A percentile compares a stretch with the other conserved stretches of the same genome.
These are phyloP conservation scores for Leishmania braziliensis DNA, from an alignment of 208 protist species.

Conservation along the genomic window DNA sequence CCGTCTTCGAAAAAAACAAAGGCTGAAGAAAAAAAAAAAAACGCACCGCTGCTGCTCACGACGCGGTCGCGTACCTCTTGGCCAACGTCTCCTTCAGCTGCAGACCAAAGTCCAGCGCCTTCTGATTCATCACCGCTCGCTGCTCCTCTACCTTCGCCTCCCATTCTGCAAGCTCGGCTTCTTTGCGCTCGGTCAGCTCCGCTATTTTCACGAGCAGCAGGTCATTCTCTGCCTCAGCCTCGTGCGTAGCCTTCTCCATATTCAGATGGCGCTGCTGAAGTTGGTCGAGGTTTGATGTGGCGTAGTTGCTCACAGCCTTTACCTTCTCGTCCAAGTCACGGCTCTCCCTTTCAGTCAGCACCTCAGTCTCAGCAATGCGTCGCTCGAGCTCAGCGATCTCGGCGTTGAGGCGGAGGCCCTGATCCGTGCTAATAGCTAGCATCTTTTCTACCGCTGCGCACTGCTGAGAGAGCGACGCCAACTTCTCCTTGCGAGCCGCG, in stretches of 20 bases:
- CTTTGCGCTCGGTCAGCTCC: conserved; percentile 51
- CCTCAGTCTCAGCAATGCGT: conserved; percentile 57
- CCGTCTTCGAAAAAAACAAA: not conserved
- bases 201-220: conserved; percentile 56
- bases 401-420: conserved; percentile 50
- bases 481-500: conserved; percentile 61
- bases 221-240: conserved; percentile 75
- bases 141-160: conserved; percentile 82
- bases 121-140: conserved; percentile 84
- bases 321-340: conserved; percentile 58
- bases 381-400: conserved; percentile 61
- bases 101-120: conserved; percentile 88
- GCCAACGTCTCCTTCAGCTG: conserved; percentile 80
- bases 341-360: conserved; percentile 61
- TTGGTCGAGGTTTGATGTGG: conserved; percentile 79
- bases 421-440: conserved; percentile 79
- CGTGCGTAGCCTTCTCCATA: conserved; percentile 65
- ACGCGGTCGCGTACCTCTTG: conserved; percentile 8
- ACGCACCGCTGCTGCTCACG: not conserved
- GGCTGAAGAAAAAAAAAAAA: not conserved
- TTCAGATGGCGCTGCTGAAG: conserved; percentile 72
- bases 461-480: conserved; percentile 57
- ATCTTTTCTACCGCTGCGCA: conserved; percentile 82
- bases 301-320: conserved; percentile 63
- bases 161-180: conserved; percentile 77